phyloP scores from a whole-genome alignment of 371 early-diverging fungal genomes.

The Entomophthora muscae region DNA sequence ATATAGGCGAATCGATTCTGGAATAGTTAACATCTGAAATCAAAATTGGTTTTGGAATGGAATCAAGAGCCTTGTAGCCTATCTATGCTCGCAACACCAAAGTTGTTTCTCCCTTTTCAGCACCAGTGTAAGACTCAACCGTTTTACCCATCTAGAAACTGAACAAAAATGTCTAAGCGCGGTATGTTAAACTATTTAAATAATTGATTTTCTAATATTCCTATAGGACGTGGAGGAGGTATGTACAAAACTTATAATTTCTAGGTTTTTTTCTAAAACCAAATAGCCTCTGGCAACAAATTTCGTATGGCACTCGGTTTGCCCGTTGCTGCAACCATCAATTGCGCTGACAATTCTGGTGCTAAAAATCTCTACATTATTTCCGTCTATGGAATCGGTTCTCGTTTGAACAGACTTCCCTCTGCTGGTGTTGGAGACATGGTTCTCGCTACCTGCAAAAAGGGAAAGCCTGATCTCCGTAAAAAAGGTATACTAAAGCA shows the following conservation, averaged over 20 bases:
- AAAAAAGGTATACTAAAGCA: conserved; percentile 74
- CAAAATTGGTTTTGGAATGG: neutral
- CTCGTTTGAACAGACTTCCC: conserved; percentile 97
- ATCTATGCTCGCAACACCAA: neutral
- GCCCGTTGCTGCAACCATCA: conserved; percentile 98
- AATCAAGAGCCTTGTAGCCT: neutral
- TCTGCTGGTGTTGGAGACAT: conserved; percentile 99
- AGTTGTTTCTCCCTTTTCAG: neutral
- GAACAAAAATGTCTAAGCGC: neutral
- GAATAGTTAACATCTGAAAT: neutral
- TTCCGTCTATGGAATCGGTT: conserved; percentile 93
- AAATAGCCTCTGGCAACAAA: conserved; percentile 71
- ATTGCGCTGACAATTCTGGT: conserved; percentile 99
- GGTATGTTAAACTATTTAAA: neutral
- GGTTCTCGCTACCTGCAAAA: conserved; percentile 98
- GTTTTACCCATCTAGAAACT: no score
- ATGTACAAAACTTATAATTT: no score
- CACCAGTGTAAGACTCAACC: no score
- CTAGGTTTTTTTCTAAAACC: neutral
- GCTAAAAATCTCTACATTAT: conserved; percentile 99
- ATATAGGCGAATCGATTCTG: neutral
- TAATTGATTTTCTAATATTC: neutral
- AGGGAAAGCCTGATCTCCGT: conserved; percentile 99
- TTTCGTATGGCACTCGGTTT: conserved; percentile 99
- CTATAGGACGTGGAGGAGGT: conserved; percentile 15